Evolutionary conservation across 352 stramenopile genomes (phyloP), one percentile per base, ranked within the genome.

Genomic region (Phytophthora litchii): DNA sequence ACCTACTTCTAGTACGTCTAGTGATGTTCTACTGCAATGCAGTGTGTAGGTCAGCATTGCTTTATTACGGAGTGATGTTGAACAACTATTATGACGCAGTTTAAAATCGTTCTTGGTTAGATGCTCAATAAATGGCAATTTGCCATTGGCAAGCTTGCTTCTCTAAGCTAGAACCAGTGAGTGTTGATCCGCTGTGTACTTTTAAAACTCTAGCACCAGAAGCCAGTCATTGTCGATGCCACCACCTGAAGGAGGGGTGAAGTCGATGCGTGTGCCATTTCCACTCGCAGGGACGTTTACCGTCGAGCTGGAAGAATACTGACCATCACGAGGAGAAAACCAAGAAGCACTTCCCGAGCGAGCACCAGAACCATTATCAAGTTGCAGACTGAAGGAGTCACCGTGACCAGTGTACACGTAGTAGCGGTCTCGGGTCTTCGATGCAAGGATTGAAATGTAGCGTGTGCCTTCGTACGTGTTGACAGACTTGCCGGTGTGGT

Each of bases 361-460:
- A 43, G 7, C 36, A 12, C 47, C 51, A 4, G 31, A 41, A 13
- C 36, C 38, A 11, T 44, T 54, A 13, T 54, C 20, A 7, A 35
- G 34, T 19, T 65, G 4, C 3, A 70, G 47, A 10, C 47, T 60
- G 47, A 64, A 42, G 19, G 46, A 54, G 32, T 55, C 50, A 4
- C 50, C 44, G 44, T 61, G 36, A 3, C 36, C 49, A 16, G 50
- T 56, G 51, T 64, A 43, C 17, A 45, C 54, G 14, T 31, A 58
- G 31, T 57, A 57, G 12, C 51, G 37, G 52, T 67, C 50, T 14
- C 38, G 51, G 7, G 17, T 9, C 12, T 43, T 53, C 2, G 45
- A 59, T 3, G 50, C 50, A 7, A 66, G 25, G 7, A 71, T 40
- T 3, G 51, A 71, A 21, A 71, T 67, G 45, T 54, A 71, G 1